Base-by-base conservation (phyloP, 768 basidiomycete species). In the Tylopilus sp. region DNA sequence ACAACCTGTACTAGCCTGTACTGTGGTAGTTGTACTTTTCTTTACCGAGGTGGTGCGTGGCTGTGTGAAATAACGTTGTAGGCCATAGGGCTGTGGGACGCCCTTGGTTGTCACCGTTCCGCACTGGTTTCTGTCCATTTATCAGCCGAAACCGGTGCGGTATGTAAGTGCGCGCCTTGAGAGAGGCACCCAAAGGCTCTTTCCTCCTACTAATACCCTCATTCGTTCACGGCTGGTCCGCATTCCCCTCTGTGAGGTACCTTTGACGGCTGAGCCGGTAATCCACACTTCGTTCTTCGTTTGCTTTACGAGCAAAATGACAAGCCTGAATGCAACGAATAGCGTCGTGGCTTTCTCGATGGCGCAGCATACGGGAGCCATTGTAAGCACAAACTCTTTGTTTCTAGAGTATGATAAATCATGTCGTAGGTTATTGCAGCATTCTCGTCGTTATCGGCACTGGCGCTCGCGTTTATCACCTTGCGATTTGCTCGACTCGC, bases 371-470 rank as follows among this genome's bases (percentile, higher is more conserved):
- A 44, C 45, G 2, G 63, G 57, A 45, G 49, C 45, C 38, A 53
- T 58, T 26, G 68, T 69, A 31, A 61, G 68, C 65, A 17, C 25
- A 21, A 21, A 1, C 31, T 29, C n/a, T 22, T 4, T 10, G 36
- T 36, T 29, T n/a, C n/a, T 30, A 9, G 24, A 31, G 29, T 12
- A 13, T 48, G 8, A 42, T 43, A 28, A 54, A 16, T 34, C 33
- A 6, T 26, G 11, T 44, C 26, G 2, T 52, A 76, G 73, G 73
- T 75, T 49, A 75, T 83, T 53, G 76, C 78, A 52, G 68, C 71
- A 21, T 81, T 86, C 60, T 80, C 84, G 17, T 53, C 79, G 40
- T 61, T 84, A 28, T 83, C 85, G 10, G 67, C 80, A 19, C 50
- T 81, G 30, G 83, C 81, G 5, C 65, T 87, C 36, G 59, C 74